phyloP scores from a whole-genome alignment of 1,284 basidiomycete genomes.

The Ceratobasidium sp. region DNA sequence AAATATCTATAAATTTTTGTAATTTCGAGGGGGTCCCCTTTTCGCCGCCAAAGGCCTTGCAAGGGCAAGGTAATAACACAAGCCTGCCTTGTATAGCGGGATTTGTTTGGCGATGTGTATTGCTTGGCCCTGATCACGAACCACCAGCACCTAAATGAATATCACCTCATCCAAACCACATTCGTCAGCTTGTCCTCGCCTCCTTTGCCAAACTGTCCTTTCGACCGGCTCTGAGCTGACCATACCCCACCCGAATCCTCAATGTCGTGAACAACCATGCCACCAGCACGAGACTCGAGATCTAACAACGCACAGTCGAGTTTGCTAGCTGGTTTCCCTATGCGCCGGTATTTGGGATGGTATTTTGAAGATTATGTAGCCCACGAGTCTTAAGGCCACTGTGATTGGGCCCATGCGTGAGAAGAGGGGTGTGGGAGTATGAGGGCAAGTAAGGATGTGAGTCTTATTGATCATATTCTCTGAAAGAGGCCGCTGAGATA shows the following conservation, averaged over 20 bases:
- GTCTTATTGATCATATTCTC: no score
- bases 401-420: conserved; percentile 94
- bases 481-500: no score
- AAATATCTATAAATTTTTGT: no score
- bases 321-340: conserved; percentile 83
- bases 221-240: conserved; percentile 71
- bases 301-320: conserved; percentile 96
- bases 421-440: conserved; percentile 94
- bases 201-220: conserved; percentile 94
- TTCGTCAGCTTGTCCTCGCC: conserved; percentile 92
- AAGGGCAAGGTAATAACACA: no score
- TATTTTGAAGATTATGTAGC: conserved; percentile 99
- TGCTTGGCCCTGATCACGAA: no score
- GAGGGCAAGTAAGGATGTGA: conserved; percentile 77
- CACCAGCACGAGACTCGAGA: conserved; percentile 90
- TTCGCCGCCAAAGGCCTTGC: no score
- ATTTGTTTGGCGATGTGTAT: no score
- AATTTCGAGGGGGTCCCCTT: no score
- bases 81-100: no score
- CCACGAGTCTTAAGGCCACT: conserved; percentile 95
- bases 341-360: conserved; percentile 80
- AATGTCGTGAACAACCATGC: conserved; percentile 82
- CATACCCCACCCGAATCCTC: conserved; percentile 83
- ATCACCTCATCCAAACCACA: conserved; percentile 60
- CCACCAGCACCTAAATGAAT: no score